Conservation (phyloP, 805 yeast genomes). For the Ogataea thermomethanolica region DNA sequence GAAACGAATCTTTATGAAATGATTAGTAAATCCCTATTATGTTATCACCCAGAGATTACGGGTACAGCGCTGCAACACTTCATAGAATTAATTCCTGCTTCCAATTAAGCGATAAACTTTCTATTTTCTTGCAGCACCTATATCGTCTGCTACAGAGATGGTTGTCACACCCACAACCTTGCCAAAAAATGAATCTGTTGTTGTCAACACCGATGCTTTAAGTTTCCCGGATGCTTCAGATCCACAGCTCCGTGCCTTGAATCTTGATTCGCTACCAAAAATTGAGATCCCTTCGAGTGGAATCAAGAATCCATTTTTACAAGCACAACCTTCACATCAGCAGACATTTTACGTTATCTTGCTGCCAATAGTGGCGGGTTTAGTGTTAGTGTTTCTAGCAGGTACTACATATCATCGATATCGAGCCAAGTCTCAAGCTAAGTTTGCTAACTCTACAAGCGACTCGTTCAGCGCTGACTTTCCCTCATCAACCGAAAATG, state of each 20-base stretch:
- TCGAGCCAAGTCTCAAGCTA: slow-evolving; percentile 25
- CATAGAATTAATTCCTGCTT: neutral
- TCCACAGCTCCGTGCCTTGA: neutral
- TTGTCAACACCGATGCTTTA: too few species aligned
- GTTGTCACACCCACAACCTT: too few species aligned
- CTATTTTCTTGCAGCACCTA: neutral
- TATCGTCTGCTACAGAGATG: too few species aligned
- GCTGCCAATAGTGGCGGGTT: slow-evolving; percentile 26
- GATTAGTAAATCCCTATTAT: too few species aligned
- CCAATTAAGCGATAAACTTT: slow-evolving; percentile 5
- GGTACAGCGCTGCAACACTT: too few species aligned
- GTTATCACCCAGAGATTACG: too few species aligned
- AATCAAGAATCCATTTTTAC: slow-evolving; percentile 26
- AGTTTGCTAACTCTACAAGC: slow-evolving; percentile 14
- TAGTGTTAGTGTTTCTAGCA: slow-evolving; percentile 22
- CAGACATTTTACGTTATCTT: slow-evolving; percentile 30
- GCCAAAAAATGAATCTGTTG: too few species aligned
- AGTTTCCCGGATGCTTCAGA: too few species aligned
- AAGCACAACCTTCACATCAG: slow-evolving; percentile 16
- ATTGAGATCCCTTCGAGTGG: slow-evolving; percentile 17
- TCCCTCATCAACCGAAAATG: slow-evolving; percentile 6
- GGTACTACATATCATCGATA: slow-evolving; percentile 21
- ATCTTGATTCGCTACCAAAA: slow-evolving; percentile 2
- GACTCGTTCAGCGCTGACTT: slow-evolving; percentile 15
- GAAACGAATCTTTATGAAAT: too few species aligned